phyloP scores from a whole-genome alignment of 176 grass and related monocot genomes.

The Otatea glauca region DNA sequence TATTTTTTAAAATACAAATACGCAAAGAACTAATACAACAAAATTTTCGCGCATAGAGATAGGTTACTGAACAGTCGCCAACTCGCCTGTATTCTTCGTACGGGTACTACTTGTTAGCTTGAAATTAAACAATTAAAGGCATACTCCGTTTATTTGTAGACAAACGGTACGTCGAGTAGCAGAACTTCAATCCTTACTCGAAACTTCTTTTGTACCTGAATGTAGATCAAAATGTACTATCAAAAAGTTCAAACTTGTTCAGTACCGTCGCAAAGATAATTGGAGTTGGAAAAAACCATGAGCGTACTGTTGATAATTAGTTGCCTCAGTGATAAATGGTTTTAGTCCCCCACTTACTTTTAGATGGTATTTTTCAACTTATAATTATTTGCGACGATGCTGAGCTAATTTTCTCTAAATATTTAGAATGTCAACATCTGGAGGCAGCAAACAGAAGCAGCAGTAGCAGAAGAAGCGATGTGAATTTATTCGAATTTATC shows the following conservation, averaged over 20 bases:
- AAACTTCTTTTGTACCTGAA: background rate
- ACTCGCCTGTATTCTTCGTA: background rate
- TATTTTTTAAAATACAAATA: no score
- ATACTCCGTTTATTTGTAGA: background rate
- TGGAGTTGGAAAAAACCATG: background rate
- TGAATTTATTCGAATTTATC: background rate
- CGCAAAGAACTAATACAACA: no score
- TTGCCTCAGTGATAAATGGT: background rate
- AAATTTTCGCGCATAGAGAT: no score
- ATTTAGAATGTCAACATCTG: background rate
- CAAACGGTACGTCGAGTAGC: background rate
- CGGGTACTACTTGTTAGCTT: no score
- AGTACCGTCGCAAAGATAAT: background rate
- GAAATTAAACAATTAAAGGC: no score
- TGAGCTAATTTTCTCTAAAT: background rate
- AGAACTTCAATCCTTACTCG: background rate
- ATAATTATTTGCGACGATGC: background rate
- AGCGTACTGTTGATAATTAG: background rate
- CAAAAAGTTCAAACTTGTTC: background rate
- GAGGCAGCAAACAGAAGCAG: background rate
- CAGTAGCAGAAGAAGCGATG: background rate
- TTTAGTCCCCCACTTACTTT: rapidly evolving
- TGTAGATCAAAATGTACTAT: background rate
- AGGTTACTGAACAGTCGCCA: no score
- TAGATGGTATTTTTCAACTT: no score